Evolutionary conservation across 2,329 filamentous ascomycete genomes (phyloP).

Genomic region (Ciborinia camelliae): DNA sequence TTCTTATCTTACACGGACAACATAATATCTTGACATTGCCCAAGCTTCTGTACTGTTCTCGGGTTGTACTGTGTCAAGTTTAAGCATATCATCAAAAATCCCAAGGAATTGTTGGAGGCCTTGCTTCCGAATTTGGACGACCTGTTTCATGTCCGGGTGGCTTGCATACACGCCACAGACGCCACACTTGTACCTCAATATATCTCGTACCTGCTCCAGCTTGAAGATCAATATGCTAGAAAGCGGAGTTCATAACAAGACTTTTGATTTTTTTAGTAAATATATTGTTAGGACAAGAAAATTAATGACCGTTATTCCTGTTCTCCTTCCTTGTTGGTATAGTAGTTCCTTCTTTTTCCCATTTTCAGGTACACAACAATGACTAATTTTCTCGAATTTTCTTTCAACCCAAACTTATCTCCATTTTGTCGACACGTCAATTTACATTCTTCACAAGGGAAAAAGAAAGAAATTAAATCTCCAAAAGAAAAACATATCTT

Average conservation of each 20-base stretch:
- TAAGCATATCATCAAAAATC: background rate
- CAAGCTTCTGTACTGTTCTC: background rate
- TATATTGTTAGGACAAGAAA: background rate
- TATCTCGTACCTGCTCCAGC: background rate
- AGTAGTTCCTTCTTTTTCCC: background rate
- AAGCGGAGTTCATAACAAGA: slow-evolving; percentile 1
- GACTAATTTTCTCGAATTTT: background rate
- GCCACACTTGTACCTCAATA: slow-evolving; percentile 5
- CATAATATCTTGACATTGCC: background rate
- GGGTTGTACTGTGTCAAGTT: background rate
- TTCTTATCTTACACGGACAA: background rate
- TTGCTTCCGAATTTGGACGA: slow-evolving; percentile 3
- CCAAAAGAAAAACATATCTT: background rate
- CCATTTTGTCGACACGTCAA: background rate
- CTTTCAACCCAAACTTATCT: background rate
- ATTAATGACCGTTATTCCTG: background rate
- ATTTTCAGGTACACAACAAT: background rate
- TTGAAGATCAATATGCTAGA: background rate
- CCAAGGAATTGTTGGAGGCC: background rate
- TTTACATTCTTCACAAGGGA: background rate
- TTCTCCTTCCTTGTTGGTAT: background rate
- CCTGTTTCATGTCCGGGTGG: background rate
- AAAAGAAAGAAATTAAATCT: background rate
- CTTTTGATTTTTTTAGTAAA: background rate
- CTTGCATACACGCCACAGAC: background rate